Evolutionary conservation across 768 basidiomycete species (phyloP).

Genomic region (Infundibulicybe gibba): DNA sequence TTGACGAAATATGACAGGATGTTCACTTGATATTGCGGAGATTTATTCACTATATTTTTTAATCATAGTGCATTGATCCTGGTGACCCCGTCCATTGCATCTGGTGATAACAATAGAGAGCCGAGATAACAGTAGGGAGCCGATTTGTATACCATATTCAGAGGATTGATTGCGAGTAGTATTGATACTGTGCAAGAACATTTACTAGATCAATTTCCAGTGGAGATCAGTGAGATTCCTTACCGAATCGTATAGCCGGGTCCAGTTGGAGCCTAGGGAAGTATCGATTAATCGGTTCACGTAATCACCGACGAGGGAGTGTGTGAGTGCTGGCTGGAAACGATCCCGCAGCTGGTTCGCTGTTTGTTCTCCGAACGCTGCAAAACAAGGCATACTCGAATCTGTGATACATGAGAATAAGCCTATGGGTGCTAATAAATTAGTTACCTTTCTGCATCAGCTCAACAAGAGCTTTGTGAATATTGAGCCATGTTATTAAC

Average conservation of each 20-base stretch:
- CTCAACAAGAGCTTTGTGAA: conserved; percentile 67
- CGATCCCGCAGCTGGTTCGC: conserved; percentile 85
- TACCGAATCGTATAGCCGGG: conserved; percentile 93
- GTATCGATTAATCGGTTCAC: conserved; percentile 88
- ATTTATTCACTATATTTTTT: no score
- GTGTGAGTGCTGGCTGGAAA: conserved; percentile 89
- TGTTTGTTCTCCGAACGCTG: conserved; percentile 87
- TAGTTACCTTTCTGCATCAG: conserved; percentile 90
- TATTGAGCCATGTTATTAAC: conserved; percentile 2
- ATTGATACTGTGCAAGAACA: conserved; percentile 66
- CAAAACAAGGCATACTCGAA: conserved; percentile 88
- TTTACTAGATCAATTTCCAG: neutral
- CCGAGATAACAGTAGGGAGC: neutral
- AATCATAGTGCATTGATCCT: no score
- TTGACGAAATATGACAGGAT: conserved; percentile 69
- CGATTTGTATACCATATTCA: conserved; percentile 26
- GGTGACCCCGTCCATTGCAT: no score
- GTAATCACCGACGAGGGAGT: conserved; percentile 79
- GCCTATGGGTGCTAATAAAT: conserved; percentile 1
- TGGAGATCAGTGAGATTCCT: conserved; percentile 16
- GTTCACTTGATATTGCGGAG: conserved; percentile 27
- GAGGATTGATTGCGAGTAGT: conserved; percentile 86
- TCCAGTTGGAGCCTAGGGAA: conserved; percentile 92
- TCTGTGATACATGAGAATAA: conserved; percentile 39
- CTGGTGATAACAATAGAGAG: no score